Evolutionary conservation across 306 rosid genomes (phyloP), one percentile per base, ranked within the genome.

Genomic region (Quercus bicolor): DNA sequence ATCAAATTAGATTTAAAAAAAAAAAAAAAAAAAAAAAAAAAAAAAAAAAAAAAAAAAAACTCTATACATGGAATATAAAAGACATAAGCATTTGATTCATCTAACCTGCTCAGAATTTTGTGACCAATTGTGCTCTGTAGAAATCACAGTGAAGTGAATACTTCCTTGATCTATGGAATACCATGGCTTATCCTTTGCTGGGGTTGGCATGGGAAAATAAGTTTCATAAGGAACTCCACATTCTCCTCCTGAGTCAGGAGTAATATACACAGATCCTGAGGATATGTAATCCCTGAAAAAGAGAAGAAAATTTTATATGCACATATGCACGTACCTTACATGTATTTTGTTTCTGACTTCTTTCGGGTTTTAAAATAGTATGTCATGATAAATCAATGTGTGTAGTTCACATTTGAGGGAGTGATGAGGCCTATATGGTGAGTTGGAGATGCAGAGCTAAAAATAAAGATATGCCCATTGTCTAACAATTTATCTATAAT

Each of bases 171-270:
- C 97, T 75, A 91, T 89, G 23, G 97, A 92, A 83, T 91, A 92
- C 97, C 97, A 94, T 79, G 98, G 98, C 71, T 91, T 85, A 80
- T 94, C 98, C 84, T 88, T 89, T 68, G 74, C 92, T 28, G 61
- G 4, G 52, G 80, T 88, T 78, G 98, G 98, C 98, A 94, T 94
- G 28, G 83, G 91, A 84, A 91, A 92, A 68, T 92, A 92, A 57
- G 95, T 85, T 79, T 94, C 97, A 23, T 94, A 94, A 18, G 98
- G 88, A 48, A 94, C 93, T 68, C 98, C 97, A 86, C 91, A 87
- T 87, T 94, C 97, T n/a, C 98, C 98, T 1, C 98, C 97, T 52
- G 98, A 92, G 70, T 94, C 98, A 3, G 97, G 89, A 2, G 88
- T 75, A 15, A 26, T 0, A 81, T 92, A 92, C 37, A 87, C 81